A percentile compares a stretch with the other conserved stretches of the same genome.
These are phyloP conservation scores for Aspergillus udagawae DNA, from an alignment of 2,329 filamentous ascomycete species.

Conservation along the genomic window DNA sequence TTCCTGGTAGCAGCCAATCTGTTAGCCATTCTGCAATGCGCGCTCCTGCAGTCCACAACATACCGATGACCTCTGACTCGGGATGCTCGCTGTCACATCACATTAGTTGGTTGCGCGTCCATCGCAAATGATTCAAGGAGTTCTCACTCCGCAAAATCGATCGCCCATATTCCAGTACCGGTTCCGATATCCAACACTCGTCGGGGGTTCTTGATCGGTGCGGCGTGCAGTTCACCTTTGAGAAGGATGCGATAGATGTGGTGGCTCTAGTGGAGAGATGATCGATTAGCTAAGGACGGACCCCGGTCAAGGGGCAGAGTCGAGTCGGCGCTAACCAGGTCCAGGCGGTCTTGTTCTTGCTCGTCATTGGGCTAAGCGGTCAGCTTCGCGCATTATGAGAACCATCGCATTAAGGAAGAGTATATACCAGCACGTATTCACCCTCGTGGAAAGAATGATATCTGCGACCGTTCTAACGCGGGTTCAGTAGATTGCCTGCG, in stretches of 20 bases:
- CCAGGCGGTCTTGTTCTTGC: slow-evolving; percentile 33
- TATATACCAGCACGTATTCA: slow-evolving; percentile 25
- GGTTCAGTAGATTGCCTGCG: neutral
- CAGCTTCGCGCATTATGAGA: neutral
- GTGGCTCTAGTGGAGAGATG: slow-evolving; percentile 21
- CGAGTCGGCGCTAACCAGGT: slow-evolving; percentile 21
- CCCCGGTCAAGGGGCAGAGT: neutral
- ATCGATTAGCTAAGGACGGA: neutral
- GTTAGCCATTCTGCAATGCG: neutral
- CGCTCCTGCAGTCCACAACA: neutral
- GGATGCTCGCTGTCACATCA: slow-evolving; percentile 21
- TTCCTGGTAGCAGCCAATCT: slow-evolving; percentile 15
- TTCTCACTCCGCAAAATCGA: slow-evolving; percentile 35
- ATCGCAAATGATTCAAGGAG: neutral
- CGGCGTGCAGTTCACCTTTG: slow-evolving; percentile 23
- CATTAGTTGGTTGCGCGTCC: neutral
- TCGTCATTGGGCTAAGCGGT: slow-evolving; percentile 29
- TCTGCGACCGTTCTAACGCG: slow-evolving; percentile 26
- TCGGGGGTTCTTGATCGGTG: slow-evolving; percentile 22
- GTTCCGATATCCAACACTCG: slow-evolving; percentile 35
- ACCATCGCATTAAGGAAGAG: neutral
- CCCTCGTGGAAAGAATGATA: slow-evolving; percentile 31
- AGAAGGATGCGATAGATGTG: slow-evolving; percentile 33
- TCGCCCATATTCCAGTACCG: slow-evolving; percentile 36
- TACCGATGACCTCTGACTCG: slow-evolving; percentile 29